Evolutionary conservation across 2,329 filamentous ascomycete genomes (phyloP).

Genomic region (Calonectria multiphialidica): DNA sequence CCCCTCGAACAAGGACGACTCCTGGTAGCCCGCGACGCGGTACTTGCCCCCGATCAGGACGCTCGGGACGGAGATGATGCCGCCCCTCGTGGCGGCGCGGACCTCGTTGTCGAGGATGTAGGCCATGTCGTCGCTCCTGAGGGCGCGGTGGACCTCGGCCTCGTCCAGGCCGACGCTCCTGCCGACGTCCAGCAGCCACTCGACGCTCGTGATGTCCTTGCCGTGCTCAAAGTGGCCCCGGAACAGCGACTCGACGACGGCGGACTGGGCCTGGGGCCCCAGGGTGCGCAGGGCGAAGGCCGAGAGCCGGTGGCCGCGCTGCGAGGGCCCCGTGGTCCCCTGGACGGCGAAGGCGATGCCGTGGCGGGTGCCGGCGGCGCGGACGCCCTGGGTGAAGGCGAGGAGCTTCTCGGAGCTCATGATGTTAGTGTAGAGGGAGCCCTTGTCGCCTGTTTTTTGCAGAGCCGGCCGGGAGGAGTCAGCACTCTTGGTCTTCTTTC

Average conservation of each 20-base stretch:
- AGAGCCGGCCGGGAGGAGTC: neutral
- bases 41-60: slow-evolving; percentile 78
- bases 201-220: slow-evolving; percentile 55
- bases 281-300: slow-evolving; percentile 51
- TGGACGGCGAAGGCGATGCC: slow-evolving; percentile 55
- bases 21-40: slow-evolving; percentile 79
- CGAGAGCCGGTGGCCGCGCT: slow-evolving; percentile 61
- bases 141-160: slow-evolving; percentile 42
- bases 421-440: slow-evolving; percentile 49
- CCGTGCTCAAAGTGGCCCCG: slow-evolving; percentile 56
- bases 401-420: slow-evolving; percentile 44
- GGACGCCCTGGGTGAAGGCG: slow-evolving; percentile 47
- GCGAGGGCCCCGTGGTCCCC: slow-evolving; percentile 58
- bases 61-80: slow-evolving; percentile 77
- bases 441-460: slow-evolving; percentile 49
- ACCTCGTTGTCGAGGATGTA: slow-evolving; percentile 48
- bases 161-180: slow-evolving; percentile 44
- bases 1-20: slow-evolving; percentile 72
- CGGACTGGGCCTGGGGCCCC: slow-evolving; percentile 50
- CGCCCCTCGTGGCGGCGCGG: slow-evolving; percentile 42
- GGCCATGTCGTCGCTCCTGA: slow-evolving; percentile 46
- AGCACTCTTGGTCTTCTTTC: neutral
- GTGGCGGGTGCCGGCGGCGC: slow-evolving; percentile 47
- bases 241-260: slow-evolving; percentile 57
- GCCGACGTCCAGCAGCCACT: slow-evolving; percentile 53